Base-by-base conservation (phyloP, 305 asterid species). In the Fraxinus nigra region DNA sequence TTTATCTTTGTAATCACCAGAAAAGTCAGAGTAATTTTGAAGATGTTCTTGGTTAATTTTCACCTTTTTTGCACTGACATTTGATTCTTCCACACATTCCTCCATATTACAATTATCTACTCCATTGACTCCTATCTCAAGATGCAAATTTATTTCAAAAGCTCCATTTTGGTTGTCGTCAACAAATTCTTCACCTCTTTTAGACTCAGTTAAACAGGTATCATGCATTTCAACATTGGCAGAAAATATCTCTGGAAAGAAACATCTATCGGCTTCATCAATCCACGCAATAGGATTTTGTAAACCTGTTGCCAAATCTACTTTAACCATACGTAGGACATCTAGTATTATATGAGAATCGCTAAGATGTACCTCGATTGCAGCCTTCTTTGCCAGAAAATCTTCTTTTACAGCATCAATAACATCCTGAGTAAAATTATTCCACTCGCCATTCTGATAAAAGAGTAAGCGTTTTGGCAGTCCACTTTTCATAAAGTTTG, bases 251-350 rank as follows among this genome's bases (percentile, higher is more conserved):
- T 87, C 87, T 8, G 90, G 87, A 80, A 87, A 85, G 65, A 70
- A 87, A 56, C 87, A 81, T 46, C 80, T 77, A 33, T 85, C 90
- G 65, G 81, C 80, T 76, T 87, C 90, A 76, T 87, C 90, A 81
- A 87, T 83, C 90, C 90, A 87, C 10, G 90, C 87, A 78, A 87
- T 83, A 54, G 88, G 87, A 37, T 70, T 78, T 75, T 79, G 86
- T 65, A 40, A 54, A 79, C 90, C 90, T 46, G 82, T 85, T 59
- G 13, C 48, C 43, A 87, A 54, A 75, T 87, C 87, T 40, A 87
- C 70, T 75, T 35, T 82, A 35, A 83, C 77, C 90, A 87, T 87
- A 51, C 69, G 75, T 14, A 87, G 69, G 35, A 85, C 59, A 40
- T 87, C 88, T 34, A 87, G 81, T 56, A 85, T 16, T 14, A 78